Conservation (phyloP, 2,329 filamentous ascomycete genomes). For the Aspergillus transmontanensis region DNA sequence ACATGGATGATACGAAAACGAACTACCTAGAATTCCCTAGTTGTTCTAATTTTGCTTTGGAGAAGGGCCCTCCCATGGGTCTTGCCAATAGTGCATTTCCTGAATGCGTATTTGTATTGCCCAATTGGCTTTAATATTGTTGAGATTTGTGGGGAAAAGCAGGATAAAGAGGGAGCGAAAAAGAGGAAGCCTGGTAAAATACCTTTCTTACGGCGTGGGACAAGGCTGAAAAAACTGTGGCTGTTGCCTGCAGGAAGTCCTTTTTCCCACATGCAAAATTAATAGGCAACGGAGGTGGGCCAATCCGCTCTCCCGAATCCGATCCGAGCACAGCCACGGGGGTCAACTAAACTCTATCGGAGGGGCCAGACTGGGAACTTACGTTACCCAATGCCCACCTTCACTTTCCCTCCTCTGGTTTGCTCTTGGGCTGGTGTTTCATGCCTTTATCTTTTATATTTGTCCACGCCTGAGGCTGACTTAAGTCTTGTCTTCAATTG, state of each 20-base stretch:
- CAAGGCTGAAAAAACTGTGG: slow-evolving; percentile 3
- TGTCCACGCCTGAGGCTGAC: background rate
- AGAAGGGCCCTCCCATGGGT: background rate
- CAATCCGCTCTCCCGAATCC: background rate
- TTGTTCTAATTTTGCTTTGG: background rate
- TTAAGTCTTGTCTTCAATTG: background rate
- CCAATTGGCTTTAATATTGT: background rate
- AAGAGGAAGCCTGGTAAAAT: background rate
- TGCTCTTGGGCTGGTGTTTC: background rate
- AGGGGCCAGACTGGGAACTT: slow-evolving; percentile 4
- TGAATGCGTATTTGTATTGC: background rate
- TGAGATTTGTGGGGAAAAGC: background rate
- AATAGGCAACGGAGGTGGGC: background rate
- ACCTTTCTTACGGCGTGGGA: background rate
- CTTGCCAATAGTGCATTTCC: background rate
- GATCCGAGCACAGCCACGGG: slow-evolving; percentile 1
- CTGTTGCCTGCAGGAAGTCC: background rate
- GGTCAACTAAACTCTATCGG: background rate
- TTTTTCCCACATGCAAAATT: background rate
- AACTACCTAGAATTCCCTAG: background rate
- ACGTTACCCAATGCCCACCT: background rate
- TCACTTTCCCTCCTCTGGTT: background rate
- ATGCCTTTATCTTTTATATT: background rate
- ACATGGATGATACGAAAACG: background rate
- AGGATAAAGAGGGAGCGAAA: background rate